Base-by-base conservation (phyloP, 1,284 basidiomycete genomes). In the Fomes fomentarius region DNA sequence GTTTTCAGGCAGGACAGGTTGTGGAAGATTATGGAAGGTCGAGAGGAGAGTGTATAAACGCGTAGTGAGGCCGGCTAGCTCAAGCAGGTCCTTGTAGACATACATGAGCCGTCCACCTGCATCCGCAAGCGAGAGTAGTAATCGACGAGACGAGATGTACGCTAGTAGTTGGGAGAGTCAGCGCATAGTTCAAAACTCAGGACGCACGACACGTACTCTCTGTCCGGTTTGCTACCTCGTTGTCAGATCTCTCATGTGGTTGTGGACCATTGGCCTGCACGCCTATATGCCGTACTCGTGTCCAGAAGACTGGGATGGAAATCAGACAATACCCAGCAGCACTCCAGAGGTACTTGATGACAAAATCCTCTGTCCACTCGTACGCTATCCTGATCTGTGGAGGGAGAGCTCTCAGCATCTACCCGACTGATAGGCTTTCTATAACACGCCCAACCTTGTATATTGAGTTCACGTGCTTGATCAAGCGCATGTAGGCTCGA, bases 101-200 rank as follows among this genome's bases (percentile, higher is more conserved):
- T 93, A 93, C 92, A 94, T 94, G 38, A 97, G 76, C 33, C 94
- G 81, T 2, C 95, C 94, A 19, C 96, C 96, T 0, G 96, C 96
- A 66, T 99, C 96, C 3, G 96, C 95, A 5, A 98, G 83, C 0
- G 95, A 95, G 31, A 98, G 80, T 2, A 98, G 80, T 4, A 98
- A 81, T 19, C 96, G 84, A n/a, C 95, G 84, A 59, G 96, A 97
- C 21, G 95, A 96, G 52, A 98, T 94, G 71, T 98, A 98, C n/a
- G 88, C 93, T 94, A 58, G 4, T 45, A 15, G 12, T 17, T 21
- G 11, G 25, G 17, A 9, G 35, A 12, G 30, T 26, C n/a, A 43
- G 24, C 15, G 4, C 1, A 15, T 9, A 38, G 8, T 22, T 11
- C 4, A 44, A 4, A 42, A 26, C 30, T 1, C 5, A 47, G 5